Conservation (phyloP, 192 early-diverging fungal genomes). For the Gigaspora rosea region DNA sequence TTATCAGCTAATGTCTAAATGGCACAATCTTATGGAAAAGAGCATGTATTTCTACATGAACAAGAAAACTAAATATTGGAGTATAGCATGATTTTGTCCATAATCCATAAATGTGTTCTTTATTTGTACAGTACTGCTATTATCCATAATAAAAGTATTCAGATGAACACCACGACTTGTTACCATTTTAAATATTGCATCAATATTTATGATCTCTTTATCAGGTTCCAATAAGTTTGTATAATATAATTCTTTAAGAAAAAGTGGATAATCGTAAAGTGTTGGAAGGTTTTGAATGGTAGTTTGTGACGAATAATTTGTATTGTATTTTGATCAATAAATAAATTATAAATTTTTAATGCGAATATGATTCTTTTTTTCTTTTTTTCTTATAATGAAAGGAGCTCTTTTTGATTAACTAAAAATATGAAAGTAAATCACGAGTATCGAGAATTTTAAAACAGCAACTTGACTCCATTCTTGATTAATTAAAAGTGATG, state of each 20-base stretch:
- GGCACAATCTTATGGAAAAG: too few relatives aligned
- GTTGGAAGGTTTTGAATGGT: background rate
- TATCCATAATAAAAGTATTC: too few relatives aligned
- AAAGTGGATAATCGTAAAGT: constrained; percentile 18
- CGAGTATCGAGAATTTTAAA: too few relatives aligned
- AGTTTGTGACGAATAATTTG: background rate
- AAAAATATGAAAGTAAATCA: too few relatives aligned
- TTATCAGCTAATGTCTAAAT: too few relatives aligned
- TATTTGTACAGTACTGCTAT: constrained; percentile 3
- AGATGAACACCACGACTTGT: too few relatives aligned
- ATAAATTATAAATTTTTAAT: constrained; percentile 10
- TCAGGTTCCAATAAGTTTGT: too few relatives aligned
- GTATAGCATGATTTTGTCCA: constrained; percentile 6
- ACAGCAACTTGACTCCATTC: background rate
- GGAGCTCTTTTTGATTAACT: constrained; percentile 14
- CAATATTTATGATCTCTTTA: too few relatives aligned
- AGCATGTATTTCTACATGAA: too few relatives aligned
- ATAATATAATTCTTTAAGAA: background rate
- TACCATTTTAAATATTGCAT: too few relatives aligned
- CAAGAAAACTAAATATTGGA: background rate
- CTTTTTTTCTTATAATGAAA: constrained; percentile 18
- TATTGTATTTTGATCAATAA: constrained; percentile 7
- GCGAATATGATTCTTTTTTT: constrained; percentile 5
- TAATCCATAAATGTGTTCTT: background rate
- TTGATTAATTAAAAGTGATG: too few relatives aligned